Conservation (phyloP, 2,329 filamentous ascomycete genomes). For the Nemania sp. region DNA sequence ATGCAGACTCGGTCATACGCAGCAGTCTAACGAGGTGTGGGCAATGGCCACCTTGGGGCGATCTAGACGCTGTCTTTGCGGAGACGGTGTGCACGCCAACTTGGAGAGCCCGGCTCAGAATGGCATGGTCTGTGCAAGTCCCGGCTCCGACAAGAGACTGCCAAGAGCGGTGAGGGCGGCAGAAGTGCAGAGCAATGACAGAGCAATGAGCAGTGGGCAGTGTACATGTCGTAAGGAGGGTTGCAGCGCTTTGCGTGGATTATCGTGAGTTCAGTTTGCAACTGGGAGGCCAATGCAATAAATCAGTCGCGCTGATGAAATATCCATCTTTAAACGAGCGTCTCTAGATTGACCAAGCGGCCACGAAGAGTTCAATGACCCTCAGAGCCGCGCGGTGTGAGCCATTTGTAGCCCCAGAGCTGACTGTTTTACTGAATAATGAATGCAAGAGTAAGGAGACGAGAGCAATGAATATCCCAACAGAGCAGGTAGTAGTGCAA, state of each 20-base stretch:
- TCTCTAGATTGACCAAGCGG: neutral
- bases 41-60: neutral
- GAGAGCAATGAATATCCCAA: constrained; percentile 15
- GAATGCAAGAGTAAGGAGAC: constrained; percentile 14
- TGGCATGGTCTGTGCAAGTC: constrained; percentile 2
- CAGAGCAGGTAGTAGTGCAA: constrained; percentile 13
- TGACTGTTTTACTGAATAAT: constrained; percentile 8
- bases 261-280: constrained; percentile 5
- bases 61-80: constrained; percentile 21
- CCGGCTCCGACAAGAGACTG: constrained; percentile 9
- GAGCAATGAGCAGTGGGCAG: constrained; percentile 18
- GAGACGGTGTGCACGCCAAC: constrained; percentile 3
- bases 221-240: constrained; percentile 10
- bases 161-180: constrained; percentile 20
- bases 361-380: neutral
- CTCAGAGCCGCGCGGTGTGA: neutral
- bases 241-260: constrained; percentile 18
- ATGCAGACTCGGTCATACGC: constrained; percentile 4
- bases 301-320: constrained; percentile 1
- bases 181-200: too few relatives aligned
- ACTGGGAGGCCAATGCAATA: too few relatives aligned
- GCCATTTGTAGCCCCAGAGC: neutral
- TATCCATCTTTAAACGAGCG: constrained; percentile 6
- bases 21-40: constrained; percentile 7
- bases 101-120: constrained; percentile 14